Evolutionary conservation across 2,329 filamentous ascomycete species (phyloP), one percentile per base, ranked within the genome.

Genomic region (Penicillium olsonii): DNA sequence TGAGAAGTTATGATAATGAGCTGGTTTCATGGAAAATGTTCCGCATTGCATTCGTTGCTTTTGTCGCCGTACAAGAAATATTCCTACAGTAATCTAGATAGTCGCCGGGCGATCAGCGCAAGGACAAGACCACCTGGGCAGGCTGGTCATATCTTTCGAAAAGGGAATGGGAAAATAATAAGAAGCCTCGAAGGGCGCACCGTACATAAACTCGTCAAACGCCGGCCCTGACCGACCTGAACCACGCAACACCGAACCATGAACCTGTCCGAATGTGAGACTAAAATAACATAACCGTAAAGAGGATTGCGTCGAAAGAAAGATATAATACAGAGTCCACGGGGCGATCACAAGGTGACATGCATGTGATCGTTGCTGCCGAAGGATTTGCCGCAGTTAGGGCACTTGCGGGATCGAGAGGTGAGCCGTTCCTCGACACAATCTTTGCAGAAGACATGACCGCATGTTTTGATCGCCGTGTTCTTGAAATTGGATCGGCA

Each of bases 401-500:
- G 94, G 66, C 94, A 99, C 71, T 97, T 97, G 59, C 94, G 84
- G 75, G 92, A 92, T 29, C 94, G 88, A 65, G 94, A 95, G 38
- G 84, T 84, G 54, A 96, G 85, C 49, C 94, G 86, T 64, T 95
- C 88, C 57, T 96, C 90, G 19, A 97, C 88, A 68, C 94, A 99
- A 40, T 85, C 81, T 65, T 87, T 86, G 80, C 94, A 99, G 71
- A 97, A 96, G 41, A 95, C 83, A 70, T 99, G 94, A 2, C 94
- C 94, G 69, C 94, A 99, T 1, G 89, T 91, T 74, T 94, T 95
- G 69, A 99, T 82, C 9, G 87, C 87, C 0, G 92, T 95, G 66
- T 97, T 90, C 73, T 97, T 97, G 76, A 96, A 92, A 60, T 92
- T 90, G 64, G 84, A 87, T 60, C 90, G 89, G 75, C 95, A 99